Percentiles rank a stretch among this genome's conserved stretches.
These are phyloP conservation scores for Mycena haematopus DNA, from an alignment of 768 basidiomycete genomes.

Conservation along the genomic window DNA sequence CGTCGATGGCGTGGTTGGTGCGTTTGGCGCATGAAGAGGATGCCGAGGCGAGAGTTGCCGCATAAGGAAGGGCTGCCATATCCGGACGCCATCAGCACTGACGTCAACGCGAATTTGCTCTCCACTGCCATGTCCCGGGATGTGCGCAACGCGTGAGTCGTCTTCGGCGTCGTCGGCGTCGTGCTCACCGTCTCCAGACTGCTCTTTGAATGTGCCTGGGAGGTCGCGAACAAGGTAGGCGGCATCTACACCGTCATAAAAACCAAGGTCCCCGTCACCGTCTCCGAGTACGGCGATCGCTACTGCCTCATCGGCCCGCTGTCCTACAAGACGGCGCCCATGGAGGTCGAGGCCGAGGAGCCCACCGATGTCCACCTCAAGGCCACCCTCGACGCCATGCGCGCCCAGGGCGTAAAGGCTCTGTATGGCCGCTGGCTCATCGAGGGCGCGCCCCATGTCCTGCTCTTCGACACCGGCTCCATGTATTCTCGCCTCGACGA, in stretches of 20 bases:
- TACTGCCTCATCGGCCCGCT: slow-evolving; percentile 98
- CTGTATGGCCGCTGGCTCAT: slow-evolving; percentile 99
- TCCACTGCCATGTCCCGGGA: no score
- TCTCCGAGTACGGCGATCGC: slow-evolving; percentile 92
- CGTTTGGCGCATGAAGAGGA: no score
- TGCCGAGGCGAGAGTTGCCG: no score
- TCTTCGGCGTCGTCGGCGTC: no score
- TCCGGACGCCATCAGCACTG: no score
- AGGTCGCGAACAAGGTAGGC: slow-evolving; percentile 98
- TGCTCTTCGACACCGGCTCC: slow-evolving; percentile 94
- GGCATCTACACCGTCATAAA: slow-evolving; percentile 99
- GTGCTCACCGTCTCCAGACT: slow-evolving; percentile 76
- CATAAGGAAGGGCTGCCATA: no score
- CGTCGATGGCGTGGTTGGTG: no score
- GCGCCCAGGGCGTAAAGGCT: slow-evolving; percentile 87
- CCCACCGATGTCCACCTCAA: slow-evolving; percentile 82
- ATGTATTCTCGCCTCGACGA: slow-evolving; percentile 90
- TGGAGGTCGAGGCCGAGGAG: slow-evolving; percentile 97
- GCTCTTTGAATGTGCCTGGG: slow-evolving; percentile 97
- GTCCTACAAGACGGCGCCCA: slow-evolving; percentile 96
- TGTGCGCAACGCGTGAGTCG: no score
- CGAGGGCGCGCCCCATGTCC: slow-evolving; percentile 93
- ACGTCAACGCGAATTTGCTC: no score
- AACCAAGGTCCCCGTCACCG: slow-evolving; percentile 98
- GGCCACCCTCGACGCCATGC: slow-evolving; percentile 82